Evolutionary conservation across 2,329 filamentous ascomycete genomes (phyloP).

Genomic region (Mariannaea elegans): DNA sequence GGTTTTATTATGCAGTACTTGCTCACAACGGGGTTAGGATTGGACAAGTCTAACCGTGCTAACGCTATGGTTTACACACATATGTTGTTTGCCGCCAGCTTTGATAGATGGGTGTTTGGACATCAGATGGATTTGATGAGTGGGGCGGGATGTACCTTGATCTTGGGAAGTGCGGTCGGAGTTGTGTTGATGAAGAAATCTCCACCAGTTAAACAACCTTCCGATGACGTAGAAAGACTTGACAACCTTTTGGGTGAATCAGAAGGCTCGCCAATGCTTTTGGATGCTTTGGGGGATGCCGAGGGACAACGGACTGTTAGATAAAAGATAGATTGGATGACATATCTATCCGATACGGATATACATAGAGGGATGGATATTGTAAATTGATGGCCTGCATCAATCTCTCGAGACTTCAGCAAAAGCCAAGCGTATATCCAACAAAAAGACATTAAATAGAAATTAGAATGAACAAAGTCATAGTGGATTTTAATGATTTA

Average conservation of each 20-base stretch:
- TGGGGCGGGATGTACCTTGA: conserved; percentile 59
- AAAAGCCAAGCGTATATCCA: too few relatives aligned
- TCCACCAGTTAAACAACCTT: conserved; percentile 36
- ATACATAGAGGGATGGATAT: too few relatives aligned
- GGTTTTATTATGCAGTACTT: conserved; percentile 89
- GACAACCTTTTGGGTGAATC: conserved; percentile 41
- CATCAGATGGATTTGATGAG: conserved; percentile 60
- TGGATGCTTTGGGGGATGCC: conserved; percentile 40
- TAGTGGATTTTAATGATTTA: too few relatives aligned
- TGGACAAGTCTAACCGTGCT: conserved; percentile 71
- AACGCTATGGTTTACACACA: conserved; percentile 68
- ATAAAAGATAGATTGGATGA: conserved; percentile 10
- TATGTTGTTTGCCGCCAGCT: conserved; percentile 63
- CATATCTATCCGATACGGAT: too few relatives aligned
- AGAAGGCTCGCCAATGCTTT: conserved; percentile 54
- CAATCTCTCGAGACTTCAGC: too few relatives aligned
- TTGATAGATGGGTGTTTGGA: conserved; percentile 63
- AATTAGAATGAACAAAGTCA: too few relatives aligned
- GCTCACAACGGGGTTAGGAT: conserved; percentile 78
- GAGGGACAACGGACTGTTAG: conserved; percentile 31
- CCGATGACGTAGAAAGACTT: conserved; percentile 47
- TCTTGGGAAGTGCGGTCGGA: conserved; percentile 62
- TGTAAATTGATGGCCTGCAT: too few relatives aligned
- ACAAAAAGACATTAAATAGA: too few relatives aligned
- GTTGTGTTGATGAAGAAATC: conserved; percentile 56